These are phyloP conservation scores for Pugionium cornutum DNA, from an alignment of 345 rosid genomes.

Conservation along the genomic window DNA sequence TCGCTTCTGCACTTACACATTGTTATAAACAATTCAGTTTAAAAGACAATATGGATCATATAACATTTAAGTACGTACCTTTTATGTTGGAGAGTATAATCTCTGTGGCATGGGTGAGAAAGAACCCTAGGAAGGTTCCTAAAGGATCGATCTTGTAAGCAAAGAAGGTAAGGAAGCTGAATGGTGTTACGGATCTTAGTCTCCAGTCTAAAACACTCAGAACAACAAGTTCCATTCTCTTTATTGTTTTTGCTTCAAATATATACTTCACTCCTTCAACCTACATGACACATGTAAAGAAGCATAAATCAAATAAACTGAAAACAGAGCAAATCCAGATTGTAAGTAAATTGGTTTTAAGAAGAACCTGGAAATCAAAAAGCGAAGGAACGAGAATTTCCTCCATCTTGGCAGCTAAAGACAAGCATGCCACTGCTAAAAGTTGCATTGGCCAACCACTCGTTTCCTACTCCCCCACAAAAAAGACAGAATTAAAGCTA, in stretches of 20 bases:
- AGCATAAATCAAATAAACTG: neutral
- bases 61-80: constrained; percentile 51
- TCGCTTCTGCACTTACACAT: constrained; percentile 66
- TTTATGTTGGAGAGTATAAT: constrained; percentile 78
- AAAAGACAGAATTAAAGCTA: too few relatives aligned
- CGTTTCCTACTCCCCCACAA: constrained; percentile 53
- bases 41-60: constrained; percentile 2
- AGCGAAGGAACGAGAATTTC: constrained; percentile 87
- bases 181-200: constrained; percentile 87
- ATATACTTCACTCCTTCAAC: constrained; percentile 69
- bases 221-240: constrained; percentile 89
- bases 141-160: constrained; percentile 87
- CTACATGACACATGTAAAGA: constrained; percentile 41
- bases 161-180: constrained; percentile 76
- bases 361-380: constrained; percentile 73
- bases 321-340: neutral
- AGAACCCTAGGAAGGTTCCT: constrained; percentile 58
- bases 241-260: constrained; percentile 83
- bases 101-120: constrained; percentile 66
- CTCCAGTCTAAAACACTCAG: constrained; percentile 87
- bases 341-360: neutral
- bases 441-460: constrained; percentile 94
- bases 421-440: constrained; percentile 84
- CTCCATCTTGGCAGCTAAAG: constrained; percentile 98
- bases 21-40: neutral